Evolutionary conservation across 495 filamentous ascomycete species (phyloP).

Genomic region (Podospora comata): DNA sequence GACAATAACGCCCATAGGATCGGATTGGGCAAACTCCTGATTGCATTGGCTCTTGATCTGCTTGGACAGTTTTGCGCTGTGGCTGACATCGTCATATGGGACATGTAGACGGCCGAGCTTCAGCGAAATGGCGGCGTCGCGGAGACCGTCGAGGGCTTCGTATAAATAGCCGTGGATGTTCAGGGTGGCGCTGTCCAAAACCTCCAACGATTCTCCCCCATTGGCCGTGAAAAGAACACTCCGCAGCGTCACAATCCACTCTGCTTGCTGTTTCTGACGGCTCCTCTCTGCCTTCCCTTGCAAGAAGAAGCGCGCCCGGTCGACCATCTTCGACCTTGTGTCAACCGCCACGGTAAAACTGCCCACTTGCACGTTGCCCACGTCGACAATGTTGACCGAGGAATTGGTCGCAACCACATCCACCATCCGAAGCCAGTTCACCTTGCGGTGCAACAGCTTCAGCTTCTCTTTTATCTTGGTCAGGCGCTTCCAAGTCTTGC

Average conservation of each 20-base stretch:
- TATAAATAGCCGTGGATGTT: constrained; percentile 94
- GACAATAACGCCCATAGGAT: constrained; percentile 60
- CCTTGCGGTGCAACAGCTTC: constrained; percentile 79
- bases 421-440: constrained; percentile 85
- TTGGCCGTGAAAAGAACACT: constrained; percentile 86
- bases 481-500: constrained; percentile 74
- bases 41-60: constrained; percentile 31
- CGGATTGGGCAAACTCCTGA: constrained; percentile 27
- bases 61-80: constrained; percentile 53
- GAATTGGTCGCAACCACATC: constrained; percentile 86
- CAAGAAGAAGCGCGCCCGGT: constrained; percentile 85
- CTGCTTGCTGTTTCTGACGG: constrained; percentile 75
- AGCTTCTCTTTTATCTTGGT: constrained; percentile 75
- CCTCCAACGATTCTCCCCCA: constrained; percentile 78
- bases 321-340: constrained; percentile 84
- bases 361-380: constrained; percentile 80
- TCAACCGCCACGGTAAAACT: constrained; percentile 83
- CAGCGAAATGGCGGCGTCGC: constrained; percentile 83
- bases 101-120: constrained; percentile 88
- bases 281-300: constrained; percentile 65
- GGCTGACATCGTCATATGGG: constrained; percentile 79
- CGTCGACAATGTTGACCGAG: constrained; percentile 66
- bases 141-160: constrained; percentile 78
- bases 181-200: constrained; percentile 81
- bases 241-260: constrained; percentile 86